Base-by-base conservation (phyloP, 2,329 filamentous ascomycete species). In the Diaporthe vexans region DNA sequence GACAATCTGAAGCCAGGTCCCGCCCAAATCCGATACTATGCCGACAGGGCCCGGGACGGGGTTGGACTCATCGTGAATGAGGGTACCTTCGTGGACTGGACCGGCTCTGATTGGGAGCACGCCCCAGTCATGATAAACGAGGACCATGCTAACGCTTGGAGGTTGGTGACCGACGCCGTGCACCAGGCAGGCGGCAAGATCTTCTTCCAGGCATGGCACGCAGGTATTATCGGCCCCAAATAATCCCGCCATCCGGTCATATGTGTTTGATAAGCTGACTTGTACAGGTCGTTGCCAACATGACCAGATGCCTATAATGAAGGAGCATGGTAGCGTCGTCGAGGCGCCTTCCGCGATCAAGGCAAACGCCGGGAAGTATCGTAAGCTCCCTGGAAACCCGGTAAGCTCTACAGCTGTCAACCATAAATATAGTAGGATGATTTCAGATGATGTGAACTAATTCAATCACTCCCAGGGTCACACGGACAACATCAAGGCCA, bases 201-300 rank as follows among this genome's bases (percentile, higher is more conserved):
- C 76, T 90, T 84, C 80, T 77, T 85, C 15, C 89, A 91, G 78
- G 82, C 91, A 1, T 91, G 88, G 88, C 85, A 85, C 0, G 79
- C 54, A 19, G 73, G 73, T 58, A 57, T 33, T 7, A 57, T 10
- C 10, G 37, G 37, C 37, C 13, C 37, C 37, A 40, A 11, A 6
- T 4, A 15, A 40, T 40, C 10, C 13, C 37, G 13, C 13, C 37
- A 40, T 13, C 13, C 37, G 37, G 13, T 4, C 37, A 40, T 13
- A 1, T 1, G 13, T 13, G 15, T 40, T 52, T 63, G 29, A 10
- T 13, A 3, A 37, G 37, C 8, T 56, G 6, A 76, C 21, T 67
- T 19, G 3, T 37, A 5, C n/a, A 71, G 71, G 71, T 1, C 74
- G 71, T 26, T 63, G 40, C 19, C 71, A 75, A 19, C 43, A 73